Base-by-base conservation (phyloP, 2,329 filamentous ascomycete species). In the Lachnellula willkommii region DNA sequence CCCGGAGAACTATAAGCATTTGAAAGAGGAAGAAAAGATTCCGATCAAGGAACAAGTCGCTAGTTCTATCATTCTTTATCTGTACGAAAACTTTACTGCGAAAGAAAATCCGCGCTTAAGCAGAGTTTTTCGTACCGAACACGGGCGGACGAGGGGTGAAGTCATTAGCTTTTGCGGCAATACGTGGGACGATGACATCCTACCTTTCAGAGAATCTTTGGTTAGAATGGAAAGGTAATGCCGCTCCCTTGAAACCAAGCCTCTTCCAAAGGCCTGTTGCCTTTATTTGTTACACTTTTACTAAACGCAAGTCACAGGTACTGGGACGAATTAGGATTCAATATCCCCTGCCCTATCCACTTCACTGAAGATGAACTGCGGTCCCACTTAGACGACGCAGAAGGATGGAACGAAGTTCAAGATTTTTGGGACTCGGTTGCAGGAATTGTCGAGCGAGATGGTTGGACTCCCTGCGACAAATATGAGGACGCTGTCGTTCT, bases 391-490 rank as follows among this genome's bases (percentile, higher is more conserved):
- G 32, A 40, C 26, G 61, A 69, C 40, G 63, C 60, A 35, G 64
- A 63, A 49, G 60, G 63, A 43, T 71, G 63, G 32, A 54, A 54
- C 36, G 52, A 54, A 36, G 45, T 17, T 14, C 45, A 45, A 24
- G 52, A 74, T 50, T 73, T 74, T 52, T 74, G 69, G 67, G 66
- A 70, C 46, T 62, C 58, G 48, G 56, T 74, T 54, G 60, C 69
- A 42, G 62, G 63, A 8, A 63, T 73, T 60, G 67, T 74, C 37
- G 54, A 63, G 51, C 64, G 71, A 35, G 71, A 74, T 65, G 70
- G 72, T 35, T 74, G 70, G 68, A 72, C 70, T 12, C 57, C 66
- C n/a, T 64, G 66, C 53, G 66, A 72, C 46, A 67, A 65, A 36
- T 74, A 72, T 52, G 63, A 70, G 15, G 61, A 69, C 59, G 70